These are phyloP conservation scores for Phytophthora tentaculata DNA, from an alignment of 352 stramenopile genomes.

Conservation along the genomic window DNA sequence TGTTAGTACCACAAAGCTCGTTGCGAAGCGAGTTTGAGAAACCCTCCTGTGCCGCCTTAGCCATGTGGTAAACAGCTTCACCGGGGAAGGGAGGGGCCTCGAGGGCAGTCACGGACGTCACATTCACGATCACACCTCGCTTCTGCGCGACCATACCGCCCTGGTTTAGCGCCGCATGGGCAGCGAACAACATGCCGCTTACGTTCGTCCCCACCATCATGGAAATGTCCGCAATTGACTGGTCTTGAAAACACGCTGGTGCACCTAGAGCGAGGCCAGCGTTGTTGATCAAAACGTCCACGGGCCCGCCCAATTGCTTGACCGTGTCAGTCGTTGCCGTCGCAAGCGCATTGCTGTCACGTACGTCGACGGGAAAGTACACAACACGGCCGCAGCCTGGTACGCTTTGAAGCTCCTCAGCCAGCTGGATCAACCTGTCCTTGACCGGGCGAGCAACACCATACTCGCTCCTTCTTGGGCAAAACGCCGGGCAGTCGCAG, in stretches of 20 bases:
- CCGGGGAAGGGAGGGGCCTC: conserved; percentile 35
- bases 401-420: conserved; percentile 19
- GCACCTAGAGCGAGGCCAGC: conserved; percentile 32
- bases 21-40: conserved; percentile 40
- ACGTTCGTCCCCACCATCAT: conserved; percentile 40
- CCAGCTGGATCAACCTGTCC: conserved; percentile 26
- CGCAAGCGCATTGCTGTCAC: conserved; percentile 19
- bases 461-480: conserved; percentile 23
- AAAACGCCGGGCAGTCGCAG: conserved; percentile 27
- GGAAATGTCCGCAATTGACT: conserved; percentile 35
- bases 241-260: conserved; percentile 26
- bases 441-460: conserved; percentile 31
- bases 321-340: conserved; percentile 17
- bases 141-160: conserved; percentile 30
- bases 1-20: conserved; percentile 36
- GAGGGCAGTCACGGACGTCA: conserved; percentile 35
- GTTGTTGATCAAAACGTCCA: conserved; percentile 42
- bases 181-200: conserved; percentile 30
- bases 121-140: conserved; percentile 34
- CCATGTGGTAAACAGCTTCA: conserved; percentile 38
- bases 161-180: conserved; percentile 34
- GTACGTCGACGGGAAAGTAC: conserved; percentile 26
- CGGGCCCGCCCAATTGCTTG: conserved; percentile 19
- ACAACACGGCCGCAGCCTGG: conserved; percentile 11
- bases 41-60: conserved; percentile 33